Base-by-base conservation (phyloP, 2,329 filamentous ascomycete genomes). In the Arachnomyces sp. region DNA sequence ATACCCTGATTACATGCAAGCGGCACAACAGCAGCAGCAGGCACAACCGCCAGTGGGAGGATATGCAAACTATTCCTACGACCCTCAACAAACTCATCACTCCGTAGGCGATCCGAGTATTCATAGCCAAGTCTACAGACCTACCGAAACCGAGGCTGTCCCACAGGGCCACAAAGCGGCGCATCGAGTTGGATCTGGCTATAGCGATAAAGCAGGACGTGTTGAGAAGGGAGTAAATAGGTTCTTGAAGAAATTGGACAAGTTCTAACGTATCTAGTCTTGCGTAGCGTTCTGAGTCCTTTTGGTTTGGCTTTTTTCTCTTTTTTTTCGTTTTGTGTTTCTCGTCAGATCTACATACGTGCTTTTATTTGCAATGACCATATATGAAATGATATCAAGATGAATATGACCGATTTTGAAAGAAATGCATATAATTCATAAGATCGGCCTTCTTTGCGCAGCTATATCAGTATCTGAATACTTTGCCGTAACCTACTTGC, bases 51-150 rank as follows among this genome's bases (percentile, higher is more conserved):
- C 21, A 25, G 5, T 25, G 5, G 21, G 29, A 15, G 15, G 32
- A 38, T 60, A 60, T 36, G 46, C 56, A 7, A 52, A 55, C 45
- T 59, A 59, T 40, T 44, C 57, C 18, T 40, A 30, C 17, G 9
- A 44, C 38, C 51, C 37, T 14, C 43, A 54, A 40, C 52, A 49
- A 18, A 36, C 41, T 13, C 47, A 45, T 16, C 47, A 44, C 13
- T 35, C 45, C 45, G 6, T 40, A 28, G 31, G 44, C 38, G 44
- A 59, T 48, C 42, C 47, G 1, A 71, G 66, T 44, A 52, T 71
- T 7, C 69, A 72, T 49, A 61, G 51, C 31, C 69, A 71, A 45
- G 50, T 70, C 11, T 72, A 71, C 42, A 53, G 63, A 36, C 68
- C 68, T 1, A 69, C 68, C 0, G 63, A 68, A 38, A 54, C 54